Evolutionary conservation across 129 eudicot genomes (phyloP), one percentile per base, ranked within the genome.

Genomic region (Flaveria brownii): DNA sequence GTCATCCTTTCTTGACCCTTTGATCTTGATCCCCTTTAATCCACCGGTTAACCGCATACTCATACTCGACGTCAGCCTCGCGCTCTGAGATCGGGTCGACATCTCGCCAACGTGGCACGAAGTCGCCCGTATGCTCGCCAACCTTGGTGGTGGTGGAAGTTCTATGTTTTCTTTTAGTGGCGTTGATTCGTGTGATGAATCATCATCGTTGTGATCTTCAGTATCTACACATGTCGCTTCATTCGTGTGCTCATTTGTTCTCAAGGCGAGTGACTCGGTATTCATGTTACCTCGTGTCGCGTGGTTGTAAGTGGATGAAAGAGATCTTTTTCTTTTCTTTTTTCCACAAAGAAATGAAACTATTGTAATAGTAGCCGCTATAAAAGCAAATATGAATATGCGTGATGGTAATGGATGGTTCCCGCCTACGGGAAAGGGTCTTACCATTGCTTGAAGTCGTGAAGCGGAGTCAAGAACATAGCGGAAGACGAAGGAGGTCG

Each of bases 301-400:
- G 1, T 41, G 16, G 42, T 17, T 77, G 2, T 25, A 25, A 62
- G 28, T 15, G 51, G 68, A 20, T 11, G 86, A 71, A 10, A 74
- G 61, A 13, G 77, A 4, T 68, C 76, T 77, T 74, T 75, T 86
- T 54, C 81, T 62, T 20, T 74, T 64, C 23, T 83, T 68, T 17
- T 70, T 49, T 5, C 91, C 92, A 70, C 97, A 92, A 33, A 92
- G 79, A 69, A 82, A 81, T 61, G 92, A 87, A 10, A 89, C 78
- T 46, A 83, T 77, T 17, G 79, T 86, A 1, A 88, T 47, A 20
- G 85, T 79, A n/a, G 87, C 88, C 9, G 72, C 81, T 72, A 85
- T 61, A 42, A 87, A 84, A 62, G 87, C 87, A 65, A 82, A 15
- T 25, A 81, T 45, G 12, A 90, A 78, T 12, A 81, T 39, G 12